Base-by-base conservation (phyloP, 106 monocot species). In the Dioscorea alata region DNA sequence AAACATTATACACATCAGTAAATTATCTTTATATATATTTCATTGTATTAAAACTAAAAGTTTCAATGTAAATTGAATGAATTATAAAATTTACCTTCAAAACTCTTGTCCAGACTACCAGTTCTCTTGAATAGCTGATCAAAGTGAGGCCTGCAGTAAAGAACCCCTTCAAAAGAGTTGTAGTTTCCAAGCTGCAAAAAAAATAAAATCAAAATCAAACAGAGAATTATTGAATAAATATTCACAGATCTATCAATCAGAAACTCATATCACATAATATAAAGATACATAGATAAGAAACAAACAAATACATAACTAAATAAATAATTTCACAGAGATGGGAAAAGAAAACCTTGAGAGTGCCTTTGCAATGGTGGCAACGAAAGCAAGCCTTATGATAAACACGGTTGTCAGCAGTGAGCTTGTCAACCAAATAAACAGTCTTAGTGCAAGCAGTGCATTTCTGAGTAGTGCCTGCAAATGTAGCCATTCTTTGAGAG, bases 111-210 rank as follows among this genome's bases (percentile, higher is more conserved):
- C 23, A 94, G 72, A 63, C 94, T 94, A 52, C 94, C 94, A 32
- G 94, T 94, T 84, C 70, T 85, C 70, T 94, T 94, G 85, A 94
- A 90, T 61, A 88, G 76, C 64, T 94, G 94, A 71, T 94, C 94
- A 69, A 85, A 94, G 63, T 94, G 94, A 74, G 94, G 94, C 62
- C 90, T 87, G 79, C 94, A 94, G 76, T 94, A 94, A 4, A 94
- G 73, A 59, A 94, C 94, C 56, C 94, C 94, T 53, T 94, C 94
- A 49, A 94, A 94, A 13, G 94, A 94, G 63, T 94, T 94, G 60
- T 79, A 94, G 65, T 94, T 94, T 21, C 85, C 87, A 6, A 94
- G 83, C 94, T 94, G 85, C 74, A 64, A 54, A 33, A 0, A 33
- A 32, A n/a, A n/a, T n/a, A n/a, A n/a, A n/a, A n/a, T n/a, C n/a